Conservation (phyloP, 1,284 basidiomycete genomes). For the Pterulicium gracile region DNA sequence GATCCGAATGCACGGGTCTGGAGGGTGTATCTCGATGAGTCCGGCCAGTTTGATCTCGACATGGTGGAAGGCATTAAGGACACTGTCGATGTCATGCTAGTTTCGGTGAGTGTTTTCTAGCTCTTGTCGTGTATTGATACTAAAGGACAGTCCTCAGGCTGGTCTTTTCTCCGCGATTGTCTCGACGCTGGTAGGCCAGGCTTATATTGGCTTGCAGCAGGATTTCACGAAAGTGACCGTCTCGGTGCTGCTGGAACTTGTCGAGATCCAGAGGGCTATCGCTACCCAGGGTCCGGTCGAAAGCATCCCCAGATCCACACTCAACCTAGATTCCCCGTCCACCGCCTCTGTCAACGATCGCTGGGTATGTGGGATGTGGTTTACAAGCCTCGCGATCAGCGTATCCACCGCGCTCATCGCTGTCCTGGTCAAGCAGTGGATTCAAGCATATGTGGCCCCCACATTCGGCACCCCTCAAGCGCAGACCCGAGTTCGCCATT, state of each 20-base stretch:
- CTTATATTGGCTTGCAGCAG: slow-evolving; percentile 7
- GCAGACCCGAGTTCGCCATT: slow-evolving; percentile 9
- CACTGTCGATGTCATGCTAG: too few relatives aligned
- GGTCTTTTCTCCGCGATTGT: slow-evolving; percentile 15
- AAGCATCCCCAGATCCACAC: neutral
- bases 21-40: too few relatives aligned
- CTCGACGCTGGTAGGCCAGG: slow-evolving; percentile 12
- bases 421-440: slow-evolving; percentile 15
- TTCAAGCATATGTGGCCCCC: slow-evolving; percentile 10
- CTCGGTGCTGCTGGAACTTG: slow-evolving; percentile 6
- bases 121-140: too few relatives aligned
- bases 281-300: neutral
- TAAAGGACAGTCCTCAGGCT: too few relatives aligned
- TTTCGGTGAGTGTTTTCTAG: too few relatives aligned
- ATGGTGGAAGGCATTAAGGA: too few relatives aligned
- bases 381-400: slow-evolving; percentile 11
- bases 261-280: neutral
- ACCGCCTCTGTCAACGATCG: neutral
- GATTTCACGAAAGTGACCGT: slow-evolving; percentile 5
- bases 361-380: slow-evolving; percentile 14
- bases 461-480: slow-evolving; percentile 8
- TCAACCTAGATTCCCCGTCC: neutral
- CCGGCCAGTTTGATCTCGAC: too few relatives aligned
- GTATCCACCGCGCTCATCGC: slow-evolving; percentile 12
- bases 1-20: too few relatives aligned